Base-by-base conservation (phyloP, 2,329 filamentous ascomycete genomes). In the Nakataea oryzae region DNA sequence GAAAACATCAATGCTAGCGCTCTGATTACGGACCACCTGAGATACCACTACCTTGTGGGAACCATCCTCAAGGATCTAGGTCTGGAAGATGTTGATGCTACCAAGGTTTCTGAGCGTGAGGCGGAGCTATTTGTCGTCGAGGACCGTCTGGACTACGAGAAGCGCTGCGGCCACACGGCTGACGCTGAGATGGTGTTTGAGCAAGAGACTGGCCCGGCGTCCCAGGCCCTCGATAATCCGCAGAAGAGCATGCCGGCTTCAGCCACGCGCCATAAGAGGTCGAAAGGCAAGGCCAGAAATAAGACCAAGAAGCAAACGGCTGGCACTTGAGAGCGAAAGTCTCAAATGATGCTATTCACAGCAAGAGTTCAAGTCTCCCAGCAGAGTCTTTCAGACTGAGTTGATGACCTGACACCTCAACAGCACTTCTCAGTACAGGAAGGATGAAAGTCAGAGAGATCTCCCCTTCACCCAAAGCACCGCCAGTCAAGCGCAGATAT, bases 1-100 rank as follows among this genome's bases (percentile, higher is more conserved):
- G 88, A 91, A 71, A 91, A 89, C 67, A 76, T 89, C 61, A 79
- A 90, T 65, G 82, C 86, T 29, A 87, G 83, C 64, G 80, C 86
- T 62, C 79, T 86, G 65, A 81, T 90, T 61, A 84, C 78, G 65
- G 87, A 86, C 21, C 90, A 93, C 73, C 73, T 90, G 63, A 80
- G 86, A 66, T 93, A 93, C 71, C 83, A 87, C 63, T 83, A 83
- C 68, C 76, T 91, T 60, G 78, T 87, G 11, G 87, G 88, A 21
- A 80, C 76, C 56, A 86, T 93, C 63, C 75, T 95, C 32, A 79
- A 81, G 64, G 83, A 83, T 57, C 81, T 91, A 60, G 83, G 84
- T 1, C 88, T 89, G 76, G 88, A 91, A 68, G 85, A 89, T 68
- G 72, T 90, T 61, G 79, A 85, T 63, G 69, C 73, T 26, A 67